Conservation (phyloP, 78 protist species). For the Guillardia theta region DNA sequence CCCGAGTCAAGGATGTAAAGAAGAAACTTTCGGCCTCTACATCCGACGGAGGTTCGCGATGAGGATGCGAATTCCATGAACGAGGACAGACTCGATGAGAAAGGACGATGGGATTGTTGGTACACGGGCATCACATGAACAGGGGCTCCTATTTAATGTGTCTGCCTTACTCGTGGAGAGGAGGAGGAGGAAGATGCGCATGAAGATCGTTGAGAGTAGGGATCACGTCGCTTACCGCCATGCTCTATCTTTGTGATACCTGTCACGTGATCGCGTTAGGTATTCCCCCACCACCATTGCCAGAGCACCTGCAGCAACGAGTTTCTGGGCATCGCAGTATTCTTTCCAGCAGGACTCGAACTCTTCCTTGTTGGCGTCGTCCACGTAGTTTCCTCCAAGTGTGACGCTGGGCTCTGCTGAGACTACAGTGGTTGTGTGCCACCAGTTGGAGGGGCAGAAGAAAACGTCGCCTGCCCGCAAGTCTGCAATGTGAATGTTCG, state of each 20-base stretch:
- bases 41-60: too few relatives aligned
- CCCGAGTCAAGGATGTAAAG: too few relatives aligned
- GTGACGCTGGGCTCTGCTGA: slow-evolving; percentile 12
- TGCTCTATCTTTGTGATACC: background rate
- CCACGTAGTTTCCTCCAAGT: background rate
- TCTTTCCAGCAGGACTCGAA: background rate
- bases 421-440: background rate
- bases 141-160: too few relatives aligned
- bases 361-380: background rate
- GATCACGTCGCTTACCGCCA: background rate
- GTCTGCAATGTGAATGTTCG: background rate
- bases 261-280: background rate
- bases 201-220: too few relatives aligned
- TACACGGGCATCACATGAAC: too few relatives aligned
- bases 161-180: too few relatives aligned
- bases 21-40: too few relatives aligned
- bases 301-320: background rate
- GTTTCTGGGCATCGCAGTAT: background rate
- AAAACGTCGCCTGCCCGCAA: background rate
- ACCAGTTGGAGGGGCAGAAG: slow-evolving; percentile 16
- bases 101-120: too few relatives aligned
- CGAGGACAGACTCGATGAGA: too few relatives aligned
- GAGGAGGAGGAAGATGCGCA: too few relatives aligned
- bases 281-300: background rate
- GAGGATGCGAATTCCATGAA: too few relatives aligned